A percentile compares a stretch with the other conserved stretches of the same genome.
phyloP scores from a whole-genome alignment of 2,329 filamentous ascomycete species.

The Camillea tinctor region DNA sequence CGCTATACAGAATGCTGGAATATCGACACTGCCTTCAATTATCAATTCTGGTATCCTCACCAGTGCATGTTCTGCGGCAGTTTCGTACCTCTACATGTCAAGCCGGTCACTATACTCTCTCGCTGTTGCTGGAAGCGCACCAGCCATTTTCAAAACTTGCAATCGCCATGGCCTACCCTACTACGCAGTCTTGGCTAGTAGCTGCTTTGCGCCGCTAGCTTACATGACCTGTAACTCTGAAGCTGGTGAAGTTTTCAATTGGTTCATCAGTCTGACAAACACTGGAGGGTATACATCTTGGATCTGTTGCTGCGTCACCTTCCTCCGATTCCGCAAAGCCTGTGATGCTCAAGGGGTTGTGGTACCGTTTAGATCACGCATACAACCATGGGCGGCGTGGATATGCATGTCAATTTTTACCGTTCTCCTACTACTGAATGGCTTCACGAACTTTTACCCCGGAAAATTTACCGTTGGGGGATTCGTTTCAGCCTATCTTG shows the following conservation, averaged over 20 bases:
- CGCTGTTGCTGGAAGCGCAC: constrained; percentile 54
- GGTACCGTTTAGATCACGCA: constrained; percentile 51
- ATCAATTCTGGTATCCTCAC: constrained; percentile 63
- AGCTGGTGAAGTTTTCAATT: constrained; percentile 60
- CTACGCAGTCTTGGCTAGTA: constrained; percentile 42
- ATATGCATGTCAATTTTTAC: constrained; percentile 50
- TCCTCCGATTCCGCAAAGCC: constrained; percentile 48
- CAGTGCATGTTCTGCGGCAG: constrained; percentile 56
- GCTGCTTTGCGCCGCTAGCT: constrained; percentile 60
- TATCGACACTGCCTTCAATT: constrained; percentile 52
- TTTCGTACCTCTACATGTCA: constrained; percentile 58
- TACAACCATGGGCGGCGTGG: constrained; percentile 59
- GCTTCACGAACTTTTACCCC: constrained; percentile 64
- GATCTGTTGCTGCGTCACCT: constrained; percentile 54
- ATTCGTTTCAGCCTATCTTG: constrained; percentile 66
- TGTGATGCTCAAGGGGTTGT: constrained; percentile 4
- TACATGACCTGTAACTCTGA: constrained; percentile 62
- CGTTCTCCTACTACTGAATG: constrained; percentile 58
- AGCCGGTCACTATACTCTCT: constrained; percentile 57
- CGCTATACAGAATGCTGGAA: constrained; percentile 59
- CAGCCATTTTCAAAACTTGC: constrained; percentile 49
- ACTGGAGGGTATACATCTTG: constrained; percentile 53
- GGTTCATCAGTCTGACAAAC: constrained; percentile 57
- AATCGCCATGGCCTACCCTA: constrained; percentile 52
- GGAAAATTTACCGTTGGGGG: constrained; percentile 52